A percentile compares a stretch with the other conserved stretches of the same genome.
phyloP scores from a whole-genome alignment of 306 rosid genomes.

The Rosa persica region DNA sequence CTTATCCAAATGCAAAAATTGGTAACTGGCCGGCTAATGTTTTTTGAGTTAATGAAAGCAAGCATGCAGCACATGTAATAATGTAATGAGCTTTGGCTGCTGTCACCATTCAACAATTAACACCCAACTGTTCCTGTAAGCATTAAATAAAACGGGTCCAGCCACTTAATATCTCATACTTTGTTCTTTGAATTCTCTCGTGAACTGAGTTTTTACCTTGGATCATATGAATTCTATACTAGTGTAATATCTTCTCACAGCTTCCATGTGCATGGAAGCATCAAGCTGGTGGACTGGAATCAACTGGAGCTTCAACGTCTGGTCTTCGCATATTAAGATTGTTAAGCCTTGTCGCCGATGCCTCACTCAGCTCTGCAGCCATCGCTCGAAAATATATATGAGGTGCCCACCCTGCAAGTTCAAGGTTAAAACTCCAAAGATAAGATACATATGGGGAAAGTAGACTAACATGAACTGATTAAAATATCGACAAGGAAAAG shows the following conservation, averaged over 20 bases:
- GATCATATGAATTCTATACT: background rate
- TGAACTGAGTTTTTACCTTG: background rate
- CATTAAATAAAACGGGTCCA: conserved; percentile 15
- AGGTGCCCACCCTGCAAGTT: conserved; percentile 57
- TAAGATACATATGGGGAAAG: background rate
- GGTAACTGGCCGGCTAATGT: background rate
- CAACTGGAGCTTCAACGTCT: conserved; percentile 3
- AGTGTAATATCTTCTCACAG: background rate
- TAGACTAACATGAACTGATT: background rate
- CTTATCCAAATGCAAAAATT: background rate
- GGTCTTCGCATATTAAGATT: conserved; percentile 12
- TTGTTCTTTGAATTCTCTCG: background rate
- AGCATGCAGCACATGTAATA: background rate
- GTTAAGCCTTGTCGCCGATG: background rate
- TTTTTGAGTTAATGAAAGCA: background rate
- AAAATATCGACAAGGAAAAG: background rate
- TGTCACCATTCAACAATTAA: conserved; percentile 16
- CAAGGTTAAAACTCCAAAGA: background rate
- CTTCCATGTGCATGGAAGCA: conserved; percentile 20
- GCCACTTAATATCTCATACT: background rate
- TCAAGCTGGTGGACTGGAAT: background rate
- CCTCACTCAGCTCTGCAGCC: conserved; percentile 18
- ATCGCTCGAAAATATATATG: conserved; percentile 36
- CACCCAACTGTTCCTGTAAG: conserved; percentile 27
- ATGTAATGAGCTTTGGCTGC: background rate